Evolutionary conservation across 345 rosid genomes (phyloP), one percentile per base, ranked within the genome.

Genomic region (Draba incana): DNA sequence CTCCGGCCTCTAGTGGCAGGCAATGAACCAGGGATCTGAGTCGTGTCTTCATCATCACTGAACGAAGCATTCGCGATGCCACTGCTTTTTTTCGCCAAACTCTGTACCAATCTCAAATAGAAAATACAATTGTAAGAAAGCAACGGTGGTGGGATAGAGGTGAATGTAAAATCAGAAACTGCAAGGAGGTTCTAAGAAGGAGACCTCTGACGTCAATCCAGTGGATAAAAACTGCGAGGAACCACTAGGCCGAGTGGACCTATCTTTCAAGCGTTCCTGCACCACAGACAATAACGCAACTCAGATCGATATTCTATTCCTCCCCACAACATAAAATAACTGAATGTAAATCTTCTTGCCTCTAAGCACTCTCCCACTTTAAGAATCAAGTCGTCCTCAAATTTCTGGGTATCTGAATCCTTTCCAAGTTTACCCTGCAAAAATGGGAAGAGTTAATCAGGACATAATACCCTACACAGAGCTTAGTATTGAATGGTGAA

Each of bases 351-450:
- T 52, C 46, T 62, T 69, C 96, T 84, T 87, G 83, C 97, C 95
- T 94, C 90, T 66, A 94, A 85, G 83, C 90, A 85, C 76, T 89
- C 92, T 75, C 86, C 99, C 62, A 87, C 96, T 94, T 88, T 94
- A 62, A 88, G 82, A 77, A 94, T 86, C 47, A 94, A 55, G 71
- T 91, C 88, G 48, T 87, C 95, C 61, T 88, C 88, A 46, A 84
- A 84, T 38, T 82, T 89, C 55, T 23, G 50, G 15, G 76, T 44
- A 79, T 84, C 88, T 25, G 97, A 88, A 75, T 89, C 96, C 75
- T 86, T 87, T 5, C 86, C 84, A 80, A 94, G 81, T 84, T 85
- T 94, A 54, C 78, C 84, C 98, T 88, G 89, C 60, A 61, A 73
- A 64, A 64, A 54, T 57, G 45, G 52, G 68, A 64, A 57, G 66